Percentiles rank a stretch among this genome's conserved stretches.
Evolutionary conservation across 164 flowering plant species (phyloP).

Genomic region (Litsea cubeba): DNA sequence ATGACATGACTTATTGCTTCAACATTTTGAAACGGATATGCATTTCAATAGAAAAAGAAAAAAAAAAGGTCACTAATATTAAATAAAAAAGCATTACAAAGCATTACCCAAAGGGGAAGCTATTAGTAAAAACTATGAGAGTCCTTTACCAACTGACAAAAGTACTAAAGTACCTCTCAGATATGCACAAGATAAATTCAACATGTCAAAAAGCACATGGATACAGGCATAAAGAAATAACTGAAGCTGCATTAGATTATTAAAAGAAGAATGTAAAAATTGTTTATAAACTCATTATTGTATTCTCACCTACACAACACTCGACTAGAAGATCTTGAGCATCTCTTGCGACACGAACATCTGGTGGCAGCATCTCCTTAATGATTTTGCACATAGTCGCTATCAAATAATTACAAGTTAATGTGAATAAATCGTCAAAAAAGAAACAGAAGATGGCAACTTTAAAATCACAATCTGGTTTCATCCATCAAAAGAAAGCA

Average conservation of each 20-base stretch:
- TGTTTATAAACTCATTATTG: neutral
- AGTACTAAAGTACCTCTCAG: neutral
- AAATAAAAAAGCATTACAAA: too few species aligned
- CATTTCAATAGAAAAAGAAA: neutral
- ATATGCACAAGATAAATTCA: neutral
- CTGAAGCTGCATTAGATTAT: neutral
- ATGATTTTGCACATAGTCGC: conserved; percentile 99
- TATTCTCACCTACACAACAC: conserved; percentile 89
- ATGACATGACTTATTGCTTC: neutral
- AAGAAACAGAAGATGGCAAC: neutral
- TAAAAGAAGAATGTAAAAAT: too few species aligned
- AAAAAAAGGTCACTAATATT: neutral
- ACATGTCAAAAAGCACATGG: neutral
- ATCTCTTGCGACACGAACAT: conserved; percentile 99
- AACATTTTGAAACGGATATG: neutral
- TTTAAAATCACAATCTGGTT: neutral
- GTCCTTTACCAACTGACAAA: neutral
- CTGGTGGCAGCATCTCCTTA: conserved; percentile 97
- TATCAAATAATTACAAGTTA: conserved; percentile 27
- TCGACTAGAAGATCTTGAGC: conserved; percentile 96
- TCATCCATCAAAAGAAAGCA: neutral
- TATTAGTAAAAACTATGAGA: neutral
- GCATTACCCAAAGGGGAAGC: too few species aligned
- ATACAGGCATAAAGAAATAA: neutral
- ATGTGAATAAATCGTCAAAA: neutral